Base-by-base conservation (phyloP, 306 rosid species). In the Quercus alba region DNA sequence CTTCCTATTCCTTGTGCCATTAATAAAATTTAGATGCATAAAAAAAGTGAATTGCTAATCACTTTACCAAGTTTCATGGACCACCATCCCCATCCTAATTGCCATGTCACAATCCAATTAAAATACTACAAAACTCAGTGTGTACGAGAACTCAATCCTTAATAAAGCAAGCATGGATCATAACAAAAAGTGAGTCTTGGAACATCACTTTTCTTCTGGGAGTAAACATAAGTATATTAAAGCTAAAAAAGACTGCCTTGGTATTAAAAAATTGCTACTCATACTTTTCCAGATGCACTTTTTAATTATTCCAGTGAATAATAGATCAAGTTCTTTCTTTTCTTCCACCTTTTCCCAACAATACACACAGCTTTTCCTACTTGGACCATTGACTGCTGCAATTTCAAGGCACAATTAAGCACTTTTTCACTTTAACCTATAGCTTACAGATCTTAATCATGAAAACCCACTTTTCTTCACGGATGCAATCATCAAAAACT, bases 401-500 rank as follows among this genome's bases (percentile, higher is more conserved):
- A 75, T 31, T 35, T 63, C 77, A 76, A 64, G 79, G 67, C 38
- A 54, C 70, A 82, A 77, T 77, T 71, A 74, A 80, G 38, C 77
- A 82, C 78, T 74, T 70, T 81, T 77, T 70, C 72, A 77, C 83
- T 52, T 71, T 56, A 21, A 23, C 67, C 75, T 70, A 80, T 12
- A 46, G 59, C 72, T 80, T 52, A 44, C 73, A 75, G 85, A 85
- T 79, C 82, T 77, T 69, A 85, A 86, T 85, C 76, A 81, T 74
- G 78, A 78, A 56, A 85, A 49, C 54, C 89, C 83, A 83, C 81
- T 81, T 88, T 79, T 74, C 15, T 55, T 2, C 66, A 80, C 63
- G 76, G 81, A 84, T 86, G 54, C 80, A 78, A 84, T 81, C 73
- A 90, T 83, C 13, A 85, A 83, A 82, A 74, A 54, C 81, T 62